Conservation (phyloP, 352 stramenopile genomes). For the Phytophthora pistaciae region DNA sequence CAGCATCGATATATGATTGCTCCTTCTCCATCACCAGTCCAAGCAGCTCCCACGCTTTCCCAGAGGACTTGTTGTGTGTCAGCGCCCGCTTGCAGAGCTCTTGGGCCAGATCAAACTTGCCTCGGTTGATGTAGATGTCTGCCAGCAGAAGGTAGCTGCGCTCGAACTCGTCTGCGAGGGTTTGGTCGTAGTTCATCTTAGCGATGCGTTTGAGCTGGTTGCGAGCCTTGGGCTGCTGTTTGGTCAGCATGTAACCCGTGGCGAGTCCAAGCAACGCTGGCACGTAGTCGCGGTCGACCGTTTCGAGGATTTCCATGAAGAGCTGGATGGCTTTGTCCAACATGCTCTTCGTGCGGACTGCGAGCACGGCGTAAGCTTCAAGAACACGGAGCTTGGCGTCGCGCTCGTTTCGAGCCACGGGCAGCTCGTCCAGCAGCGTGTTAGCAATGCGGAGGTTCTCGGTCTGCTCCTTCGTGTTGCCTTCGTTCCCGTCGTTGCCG, state of each 20-base stretch:
- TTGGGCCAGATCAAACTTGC: slow-evolving; percentile 95
- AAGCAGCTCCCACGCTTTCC: slow-evolving; percentile 94
- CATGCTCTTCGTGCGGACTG: slow-evolving; percentile 82
- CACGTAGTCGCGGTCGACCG: slow-evolving; percentile 88
- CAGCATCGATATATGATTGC: slow-evolving; percentile 92
- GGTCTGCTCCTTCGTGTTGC: slow-evolving; percentile 78
- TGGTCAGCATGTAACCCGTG: slow-evolving; percentile 94
- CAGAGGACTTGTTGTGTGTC: slow-evolving; percentile 94
- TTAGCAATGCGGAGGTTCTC: slow-evolving; percentile 92
- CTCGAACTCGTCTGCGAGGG: slow-evolving; percentile 94
- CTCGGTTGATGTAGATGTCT: slow-evolving; percentile 92
- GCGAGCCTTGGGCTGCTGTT: slow-evolving; percentile 92
- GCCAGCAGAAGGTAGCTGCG: slow-evolving; percentile 93
- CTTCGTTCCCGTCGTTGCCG: slow-evolving; percentile 36
- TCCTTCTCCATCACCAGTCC: slow-evolving; percentile 97
- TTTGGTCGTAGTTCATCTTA: slow-evolving; percentile 93
- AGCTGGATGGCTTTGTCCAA: slow-evolving; percentile 90
- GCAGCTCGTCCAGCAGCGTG: slow-evolving; percentile 89
- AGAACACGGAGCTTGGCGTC: slow-evolving; percentile 83
- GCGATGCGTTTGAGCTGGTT: slow-evolving; percentile 96
- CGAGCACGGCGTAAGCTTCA: slow-evolving; percentile 88
- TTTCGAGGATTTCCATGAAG: slow-evolving; percentile 93
- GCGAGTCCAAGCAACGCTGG: slow-evolving; percentile 91
- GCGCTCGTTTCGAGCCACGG: slow-evolving; percentile 50
- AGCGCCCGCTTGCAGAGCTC: slow-evolving; percentile 94